These are phyloP conservation scores for Solanum rostratum DNA, from an alignment of 257 asterid species.

Conservation along the genomic window DNA sequence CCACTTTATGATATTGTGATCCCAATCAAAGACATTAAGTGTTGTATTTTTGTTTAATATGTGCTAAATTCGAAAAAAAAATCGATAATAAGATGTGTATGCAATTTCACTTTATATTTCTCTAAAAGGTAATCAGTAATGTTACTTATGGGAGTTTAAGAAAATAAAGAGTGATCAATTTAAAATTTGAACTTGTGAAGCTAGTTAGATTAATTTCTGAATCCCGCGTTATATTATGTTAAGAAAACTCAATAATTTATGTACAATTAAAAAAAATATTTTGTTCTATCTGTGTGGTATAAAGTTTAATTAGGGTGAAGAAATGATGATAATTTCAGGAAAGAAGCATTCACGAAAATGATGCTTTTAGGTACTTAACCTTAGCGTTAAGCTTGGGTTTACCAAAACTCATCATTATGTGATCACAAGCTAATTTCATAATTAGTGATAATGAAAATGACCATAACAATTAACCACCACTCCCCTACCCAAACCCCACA, in stretches of 20 bases:
- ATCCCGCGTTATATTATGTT: neutral
- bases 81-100: neutral
- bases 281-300: neutral
- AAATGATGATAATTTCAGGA: neutral
- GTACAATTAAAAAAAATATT: neutral
- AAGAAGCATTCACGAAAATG: neutral
- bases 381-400: neutral
- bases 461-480: neutral
- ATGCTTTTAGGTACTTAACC: neutral
- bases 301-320: neutral
- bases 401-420: conserved; percentile 1
- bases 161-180: too few species aligned
- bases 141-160: too few species aligned
- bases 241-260: neutral
- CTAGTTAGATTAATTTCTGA: neutral
- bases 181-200: neutral
- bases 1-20: neutral
- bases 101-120: neutral
- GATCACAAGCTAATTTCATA: neutral
- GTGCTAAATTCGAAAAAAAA: neutral
- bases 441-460: neutral
- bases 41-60: neutral
- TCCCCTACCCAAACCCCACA: neutral
- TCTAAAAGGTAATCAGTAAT: neutral
- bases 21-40: neutral